phyloP scores from a whole-genome alignment of 148 eudicot genomes.

The Camellia sinensis region DNA sequence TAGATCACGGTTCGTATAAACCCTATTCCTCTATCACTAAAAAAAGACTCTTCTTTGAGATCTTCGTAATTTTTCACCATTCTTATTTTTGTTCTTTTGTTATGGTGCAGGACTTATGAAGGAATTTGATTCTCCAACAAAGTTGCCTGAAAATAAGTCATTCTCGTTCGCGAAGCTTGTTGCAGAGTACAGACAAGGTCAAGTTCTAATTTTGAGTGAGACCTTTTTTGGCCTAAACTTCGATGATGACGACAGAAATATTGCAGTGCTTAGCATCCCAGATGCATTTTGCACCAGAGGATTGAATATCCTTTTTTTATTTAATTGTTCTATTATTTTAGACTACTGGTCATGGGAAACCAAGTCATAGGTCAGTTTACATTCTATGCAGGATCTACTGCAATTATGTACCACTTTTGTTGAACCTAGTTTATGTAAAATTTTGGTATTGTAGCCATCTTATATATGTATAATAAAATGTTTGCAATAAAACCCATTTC shows the following conservation, averaged over 20 bases:
- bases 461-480: not conserved
- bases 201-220: slow-evolving; percentile 25
- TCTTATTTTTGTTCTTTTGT: not conserved
- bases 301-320: not conserved
- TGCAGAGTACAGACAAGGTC: slow-evolving; percentile 54
- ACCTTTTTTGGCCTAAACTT: not conserved
- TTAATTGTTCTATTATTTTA: not conserved
- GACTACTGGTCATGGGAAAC: not conserved
- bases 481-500: not conserved
- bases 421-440: not conserved
- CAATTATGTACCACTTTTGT: not conserved
- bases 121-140: slow-evolving; percentile 67
- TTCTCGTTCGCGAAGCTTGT: slow-evolving; percentile 77
- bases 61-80: not conserved
- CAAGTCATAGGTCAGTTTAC: not conserved
- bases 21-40: not conserved
- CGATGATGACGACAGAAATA: not conserved
- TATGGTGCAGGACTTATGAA: slow-evolving; percentile 34
- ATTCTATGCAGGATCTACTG: not conserved
- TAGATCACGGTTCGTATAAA: slow-evolving; percentile 35
- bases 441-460: not conserved
- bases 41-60: not conserved
- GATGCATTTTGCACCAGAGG: not conserved
- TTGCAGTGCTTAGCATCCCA: not conserved
- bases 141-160: slow-evolving; percentile 52